Conservation (phyloP, 805 yeast species). For the Candida jianshihensis region DNA sequence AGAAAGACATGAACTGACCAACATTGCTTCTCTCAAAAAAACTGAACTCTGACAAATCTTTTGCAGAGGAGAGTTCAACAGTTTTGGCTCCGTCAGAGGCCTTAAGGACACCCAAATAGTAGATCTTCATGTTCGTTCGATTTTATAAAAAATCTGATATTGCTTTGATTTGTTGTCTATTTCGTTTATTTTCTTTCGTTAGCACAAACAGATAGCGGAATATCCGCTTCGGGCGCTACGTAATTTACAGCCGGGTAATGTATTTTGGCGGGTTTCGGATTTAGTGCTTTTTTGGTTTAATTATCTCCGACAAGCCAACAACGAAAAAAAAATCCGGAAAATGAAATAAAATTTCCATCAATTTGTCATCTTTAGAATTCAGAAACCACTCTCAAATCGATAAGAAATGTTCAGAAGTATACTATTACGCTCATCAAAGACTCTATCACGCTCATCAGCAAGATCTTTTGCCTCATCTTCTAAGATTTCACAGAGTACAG, state of each 20-base stretch:
- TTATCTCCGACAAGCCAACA: too few relatives aligned
- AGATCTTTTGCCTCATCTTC: slow-evolving; percentile 11
- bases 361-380: slow-evolving; percentile 1
- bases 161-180: background rate
- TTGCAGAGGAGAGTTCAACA: slow-evolving; percentile 69
- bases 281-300: too few relatives aligned
- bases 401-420: slow-evolving; percentile 4
- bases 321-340: background rate
- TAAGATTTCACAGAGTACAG: slow-evolving; percentile 1
- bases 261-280: too few relatives aligned
- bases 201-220: too few relatives aligned
- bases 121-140: slow-evolving; percentile 63
- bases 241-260: too few relatives aligned
- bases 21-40: slow-evolving; percentile 83
- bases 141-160: background rate
- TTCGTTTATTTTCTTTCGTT: background rate
- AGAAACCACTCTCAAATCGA: background rate
- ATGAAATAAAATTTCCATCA: background rate
- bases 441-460: slow-evolving; percentile 2
- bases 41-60: slow-evolving; percentile 79
- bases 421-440: slow-evolving; percentile 3
- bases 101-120: slow-evolving; percentile 81
- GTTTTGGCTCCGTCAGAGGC: slow-evolving; percentile 52
- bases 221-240: too few relatives aligned
- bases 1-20: slow-evolving; percentile 91